A percentile compares a stretch with the other conserved stretches of the same genome.
Evolutionary conservation across 345 rosid species (phyloP).

Genomic region (Abelmoschus esculentus): DNA sequence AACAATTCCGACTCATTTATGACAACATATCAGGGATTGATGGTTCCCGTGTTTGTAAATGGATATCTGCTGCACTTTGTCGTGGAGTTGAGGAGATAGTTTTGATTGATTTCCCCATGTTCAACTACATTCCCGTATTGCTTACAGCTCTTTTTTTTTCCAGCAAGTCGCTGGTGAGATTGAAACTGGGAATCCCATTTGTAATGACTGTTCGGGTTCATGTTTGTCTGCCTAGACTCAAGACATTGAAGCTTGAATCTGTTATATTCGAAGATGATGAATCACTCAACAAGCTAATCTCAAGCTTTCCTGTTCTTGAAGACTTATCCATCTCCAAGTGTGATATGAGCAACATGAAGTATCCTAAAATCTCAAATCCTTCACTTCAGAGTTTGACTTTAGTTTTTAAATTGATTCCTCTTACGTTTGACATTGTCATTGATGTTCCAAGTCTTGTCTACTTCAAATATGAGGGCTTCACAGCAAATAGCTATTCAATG

Average conservation of each 20-base stretch:
- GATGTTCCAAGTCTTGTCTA: no score
- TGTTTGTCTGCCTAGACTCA: neutral
- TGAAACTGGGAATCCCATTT: neutral
- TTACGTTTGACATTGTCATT: no score
- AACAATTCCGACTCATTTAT: no score
- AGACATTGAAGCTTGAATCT: neutral
- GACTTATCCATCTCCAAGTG: neutral
- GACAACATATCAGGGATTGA: neutral
- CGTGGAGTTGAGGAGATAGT: neutral
- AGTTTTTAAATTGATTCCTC: no score
- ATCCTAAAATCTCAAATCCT: neutral
- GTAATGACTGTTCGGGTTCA: neutral
- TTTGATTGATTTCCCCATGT: no score
- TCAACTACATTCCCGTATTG: no score
- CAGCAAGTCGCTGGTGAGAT: neutral
- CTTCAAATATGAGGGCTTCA: neutral
- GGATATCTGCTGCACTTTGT: neutral
- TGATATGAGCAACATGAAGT: no score
- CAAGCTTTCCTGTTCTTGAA: neutral
- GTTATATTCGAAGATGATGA: neutral
- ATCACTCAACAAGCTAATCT: neutral
- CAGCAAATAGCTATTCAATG: neutral
- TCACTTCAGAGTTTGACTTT: neutral
- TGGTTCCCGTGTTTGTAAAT: neutral
- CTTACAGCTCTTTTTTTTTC: no score